Base-by-base conservation (phyloP, 495 filamentous ascomycete genomes). In the Hypoxylon crocopeplum region DNA sequence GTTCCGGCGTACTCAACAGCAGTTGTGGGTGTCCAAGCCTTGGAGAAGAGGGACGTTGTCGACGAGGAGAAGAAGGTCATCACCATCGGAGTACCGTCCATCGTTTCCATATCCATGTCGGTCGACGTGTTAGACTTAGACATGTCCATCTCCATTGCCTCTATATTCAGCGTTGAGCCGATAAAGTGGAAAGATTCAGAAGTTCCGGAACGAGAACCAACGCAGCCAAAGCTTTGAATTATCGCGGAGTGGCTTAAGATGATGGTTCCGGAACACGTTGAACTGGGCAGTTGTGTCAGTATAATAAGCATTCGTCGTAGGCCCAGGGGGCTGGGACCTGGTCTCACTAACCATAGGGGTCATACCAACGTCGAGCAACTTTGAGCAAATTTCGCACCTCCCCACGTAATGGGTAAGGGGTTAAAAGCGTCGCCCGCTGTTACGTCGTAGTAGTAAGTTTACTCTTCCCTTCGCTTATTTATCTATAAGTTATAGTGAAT, bases 1-100 rank as follows among this genome's bases (percentile, higher is more conserved):
- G 87, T 90, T n/a, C 82, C 88, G 0, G 84, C 88, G 61, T 93
- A 94, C 34, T 72, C 59, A 16, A 84, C 86, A 0, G 78, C 72
- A 19, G 73, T 81, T 0, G 73, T 75, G 3, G 90, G 90, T 0
- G 81, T 82, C 88, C 89, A 93, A 27, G 75, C 59, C 1, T 73
- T 58, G 7, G 86, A 86, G 73, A 81, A 92, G 48, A 93, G 82
- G 2, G 89, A 79, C 0, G 87, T 90, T 56, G 59, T 86, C 41
- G 75, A 72, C 54, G 80, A 81, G 47, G 73, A 80, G 75, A 92
- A 92, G 44, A 70, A 69, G 6, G 65, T 64, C 77, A 79, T 79
- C 4, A 21, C 41, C 62, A 68, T 68, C n/a, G 21, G 33, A 4
- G 50, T 48, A 34, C 27, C 39, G 33, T 46, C 41, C 42, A 50